Conservation (phyloP, 306 rosid genomes). For the Abrus precatorius region DNA sequence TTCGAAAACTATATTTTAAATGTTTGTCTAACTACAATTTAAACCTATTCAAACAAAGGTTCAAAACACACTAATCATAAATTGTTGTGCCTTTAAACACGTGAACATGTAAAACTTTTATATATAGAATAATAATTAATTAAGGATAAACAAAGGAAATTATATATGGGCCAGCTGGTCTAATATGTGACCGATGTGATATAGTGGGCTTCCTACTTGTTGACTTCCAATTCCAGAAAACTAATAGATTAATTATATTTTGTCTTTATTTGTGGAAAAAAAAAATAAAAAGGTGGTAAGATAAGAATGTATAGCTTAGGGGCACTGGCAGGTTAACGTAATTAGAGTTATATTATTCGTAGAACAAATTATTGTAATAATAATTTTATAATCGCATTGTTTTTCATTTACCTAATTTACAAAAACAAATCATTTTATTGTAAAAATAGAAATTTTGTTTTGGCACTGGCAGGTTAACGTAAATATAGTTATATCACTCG, state of each 20-base stretch:
- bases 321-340: neutral
- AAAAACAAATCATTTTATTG: no score
- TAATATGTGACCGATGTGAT: constrained; percentile 57
- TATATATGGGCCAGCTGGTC: constrained; percentile 26
- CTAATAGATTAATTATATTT: constrained; percentile 16
- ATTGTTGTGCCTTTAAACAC: neutral
- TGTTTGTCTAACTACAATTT: neutral
- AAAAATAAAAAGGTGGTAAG: neutral
- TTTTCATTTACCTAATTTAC: no score
- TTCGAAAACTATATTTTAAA: no score
- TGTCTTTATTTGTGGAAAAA: constrained; percentile 24
- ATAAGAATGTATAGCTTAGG: neutral
- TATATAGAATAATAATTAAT: neutral
- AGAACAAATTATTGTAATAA: no score
- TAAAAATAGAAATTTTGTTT: no score
- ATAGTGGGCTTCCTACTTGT: constrained; percentile 51
- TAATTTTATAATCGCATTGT: no score
- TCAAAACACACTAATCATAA: neutral
- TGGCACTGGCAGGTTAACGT: no score
- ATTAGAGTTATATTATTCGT: neutral
- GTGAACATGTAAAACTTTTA: neutral
- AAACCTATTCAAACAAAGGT: neutral
- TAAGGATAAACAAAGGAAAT: neutral
- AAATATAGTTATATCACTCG: no score
- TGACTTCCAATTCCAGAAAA: constrained; percentile 43